Percentiles rank a stretch among this genome's conserved stretches.
Evolutionary conservation across 1,139 yeast species (phyloP).

Genomic region (Sugiyamaella japonica): DNA sequence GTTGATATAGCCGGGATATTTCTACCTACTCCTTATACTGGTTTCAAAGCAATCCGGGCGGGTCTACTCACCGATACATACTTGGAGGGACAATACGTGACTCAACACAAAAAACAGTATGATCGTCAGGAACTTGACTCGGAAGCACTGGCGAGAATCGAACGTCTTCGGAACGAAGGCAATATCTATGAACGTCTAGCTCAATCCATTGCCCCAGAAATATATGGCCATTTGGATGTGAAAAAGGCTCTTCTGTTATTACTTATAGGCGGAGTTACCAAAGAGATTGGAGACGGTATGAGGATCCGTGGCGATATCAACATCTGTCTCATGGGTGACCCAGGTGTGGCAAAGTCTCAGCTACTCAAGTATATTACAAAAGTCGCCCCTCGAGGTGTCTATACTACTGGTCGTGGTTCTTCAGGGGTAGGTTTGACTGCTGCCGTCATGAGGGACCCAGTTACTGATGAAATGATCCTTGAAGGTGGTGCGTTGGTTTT

Average conservation of each 20-base stretch:
- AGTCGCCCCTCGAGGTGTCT: slow-evolving; percentile 95
- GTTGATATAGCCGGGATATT: slow-evolving; percentile 92
- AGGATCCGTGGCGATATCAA: slow-evolving; percentile 97
- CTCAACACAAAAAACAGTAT: slow-evolving; percentile 87
- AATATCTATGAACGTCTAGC: slow-evolving; percentile 80
- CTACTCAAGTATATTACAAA: slow-evolving; percentile 85
- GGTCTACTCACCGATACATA: slow-evolving; percentile 94
- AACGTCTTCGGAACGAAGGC: slow-evolving; percentile 56
- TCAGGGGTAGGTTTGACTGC: slow-evolving; percentile 99
- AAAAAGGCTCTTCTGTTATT: slow-evolving; percentile 84
- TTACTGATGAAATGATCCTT: slow-evolving; percentile 95
- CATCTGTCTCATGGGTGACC: slow-evolving; percentile 97
- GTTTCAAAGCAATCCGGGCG: slow-evolving; percentile 86
- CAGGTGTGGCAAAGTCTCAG: slow-evolving; percentile 99
- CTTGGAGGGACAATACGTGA: slow-evolving; percentile 80
- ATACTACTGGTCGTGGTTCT: slow-evolving; percentile 98
- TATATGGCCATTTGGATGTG: slow-evolving; percentile 90
- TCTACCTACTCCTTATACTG: slow-evolving; percentile 93
- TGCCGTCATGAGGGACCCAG: slow-evolving; percentile 98
- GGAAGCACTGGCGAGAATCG: slow-evolving; percentile 57
- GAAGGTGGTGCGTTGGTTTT: slow-evolving; percentile 98
- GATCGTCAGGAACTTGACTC: slow-evolving; percentile 62
- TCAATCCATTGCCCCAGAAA: slow-evolving; percentile 94
- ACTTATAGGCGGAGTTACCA: slow-evolving; percentile 93
- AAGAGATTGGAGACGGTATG: slow-evolving; percentile 94